A percentile compares a stretch with the other conserved stretches of the same genome.
These are phyloP conservation scores for Paspalum notatum DNA, from an alignment of 176 grass and related monocot genomes.

Conservation along the genomic window DNA sequence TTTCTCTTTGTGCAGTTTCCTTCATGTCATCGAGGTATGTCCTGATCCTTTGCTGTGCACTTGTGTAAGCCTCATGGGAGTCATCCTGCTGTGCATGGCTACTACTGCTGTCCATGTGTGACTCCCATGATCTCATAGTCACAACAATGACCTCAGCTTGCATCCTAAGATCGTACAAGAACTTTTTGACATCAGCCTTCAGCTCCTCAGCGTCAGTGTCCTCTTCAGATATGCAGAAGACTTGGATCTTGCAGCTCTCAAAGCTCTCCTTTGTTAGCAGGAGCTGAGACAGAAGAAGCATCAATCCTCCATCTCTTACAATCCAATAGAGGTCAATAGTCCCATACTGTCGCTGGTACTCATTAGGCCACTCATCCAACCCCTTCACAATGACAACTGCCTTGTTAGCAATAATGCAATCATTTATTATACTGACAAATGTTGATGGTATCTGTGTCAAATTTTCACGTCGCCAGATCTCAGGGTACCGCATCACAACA, in stretches of 20 bases:
- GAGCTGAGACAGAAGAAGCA: constrained; percentile 95
- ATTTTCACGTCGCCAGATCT: constrained; percentile 95
- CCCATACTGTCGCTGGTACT: constrained; percentile 89
- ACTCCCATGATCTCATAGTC: constrained; percentile 87
- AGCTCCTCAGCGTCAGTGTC: constrained; percentile 92
- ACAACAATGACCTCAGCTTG: constrained; percentile 95
- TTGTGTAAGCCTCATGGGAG: constrained; percentile 78
- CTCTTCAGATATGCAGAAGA: constrained; percentile 98
- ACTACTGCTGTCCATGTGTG: constrained; percentile 50
- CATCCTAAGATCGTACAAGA: constrained; percentile 97
- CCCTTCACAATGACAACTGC: constrained; percentile 97
- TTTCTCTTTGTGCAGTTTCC: constrained; percentile 65
- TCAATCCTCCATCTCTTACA: constrained; percentile 92
- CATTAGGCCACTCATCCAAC: constrained; percentile 97
- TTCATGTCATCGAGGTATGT: constrained; percentile 85
- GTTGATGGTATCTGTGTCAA: constrained; percentile 91
- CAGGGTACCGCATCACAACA: constrained; percentile 92
- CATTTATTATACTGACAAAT: constrained; percentile 95
- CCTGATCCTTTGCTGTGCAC: constrained; percentile 73
- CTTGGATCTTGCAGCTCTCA: constrained; percentile 96
- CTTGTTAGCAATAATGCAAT: constrained; percentile 99
- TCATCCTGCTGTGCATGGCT: constrained; percentile 70
- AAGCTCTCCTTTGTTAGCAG: constrained; percentile 94
- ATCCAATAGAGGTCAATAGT: constrained; percentile 99
- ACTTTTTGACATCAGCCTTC: constrained; percentile 94